Percentiles rank a stretch among this genome's conserved stretches.
Conservation (phyloP, 371 early-diverging fungal genomes). For the Smittium mucronatum region DNA sequence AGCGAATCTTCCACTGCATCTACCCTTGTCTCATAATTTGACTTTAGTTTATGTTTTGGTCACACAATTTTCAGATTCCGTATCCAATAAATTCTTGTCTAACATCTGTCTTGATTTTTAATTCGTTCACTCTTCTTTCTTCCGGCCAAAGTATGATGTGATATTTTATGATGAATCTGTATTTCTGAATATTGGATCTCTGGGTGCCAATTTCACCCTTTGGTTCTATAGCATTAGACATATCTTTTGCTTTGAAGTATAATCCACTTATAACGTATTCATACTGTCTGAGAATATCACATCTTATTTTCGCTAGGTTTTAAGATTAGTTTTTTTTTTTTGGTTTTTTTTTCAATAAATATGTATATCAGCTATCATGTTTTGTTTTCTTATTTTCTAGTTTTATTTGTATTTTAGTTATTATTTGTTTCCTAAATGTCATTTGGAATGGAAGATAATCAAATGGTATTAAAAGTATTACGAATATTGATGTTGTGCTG, state of each 20-base stretch:
- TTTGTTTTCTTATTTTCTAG: neutral
- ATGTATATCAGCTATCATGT: neutral
- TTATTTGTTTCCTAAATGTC: neutral
- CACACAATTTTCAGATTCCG: too few species aligned
- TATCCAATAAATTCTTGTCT: too few species aligned
- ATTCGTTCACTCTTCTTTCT: too few species aligned
- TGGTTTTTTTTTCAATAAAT: neutral
- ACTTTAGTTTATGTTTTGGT: neutral
- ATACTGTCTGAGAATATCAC: neutral
- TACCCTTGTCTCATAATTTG: conserved; percentile 55
- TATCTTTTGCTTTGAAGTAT: neutral
- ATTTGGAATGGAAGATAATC: neutral
- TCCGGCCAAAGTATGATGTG: too few species aligned
- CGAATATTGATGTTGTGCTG: neutral
- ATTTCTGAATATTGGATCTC: neutral
- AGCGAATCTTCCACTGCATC: conserved; percentile 78
- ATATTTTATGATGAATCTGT: neutral
- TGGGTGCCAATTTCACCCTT: conserved; percentile 1
- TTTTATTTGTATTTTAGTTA: neutral
- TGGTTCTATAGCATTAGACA: neutral
- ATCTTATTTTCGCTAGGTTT: neutral
- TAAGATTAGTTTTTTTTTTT: neutral
- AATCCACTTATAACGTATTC: neutral
- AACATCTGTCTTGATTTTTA: neutral
- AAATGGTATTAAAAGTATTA: neutral